A percentile compares a stretch with the other conserved stretches of the same genome.
Conservation (phyloP, 1,284 basidiomycete genomes). For the Pyrrhoderma lamaoense region DNA sequence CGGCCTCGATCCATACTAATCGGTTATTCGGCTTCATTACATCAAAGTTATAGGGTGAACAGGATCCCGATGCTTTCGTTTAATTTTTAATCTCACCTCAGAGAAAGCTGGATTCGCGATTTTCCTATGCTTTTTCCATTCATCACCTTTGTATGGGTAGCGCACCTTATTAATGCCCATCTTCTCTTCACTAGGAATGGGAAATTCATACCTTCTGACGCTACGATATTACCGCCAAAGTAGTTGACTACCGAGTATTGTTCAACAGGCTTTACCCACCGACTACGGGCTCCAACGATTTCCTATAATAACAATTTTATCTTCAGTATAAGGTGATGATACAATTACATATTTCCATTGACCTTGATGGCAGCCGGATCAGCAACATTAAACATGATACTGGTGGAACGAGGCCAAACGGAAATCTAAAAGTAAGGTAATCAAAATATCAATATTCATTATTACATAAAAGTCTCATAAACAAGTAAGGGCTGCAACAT, state of each 20-base stretch:
- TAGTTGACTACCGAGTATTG: conserved; percentile 32
- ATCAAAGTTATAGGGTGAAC: conserved; percentile 18
- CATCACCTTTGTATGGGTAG: conserved; percentile 24
- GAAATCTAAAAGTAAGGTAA: conserved; percentile 10
- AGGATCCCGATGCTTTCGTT: background rate
- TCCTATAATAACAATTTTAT: conserved; percentile 2
- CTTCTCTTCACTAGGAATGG: background rate
- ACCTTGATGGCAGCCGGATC: conserved; percentile 37
- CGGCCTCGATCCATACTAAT: conserved; percentile 38
- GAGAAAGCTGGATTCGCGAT: conserved; percentile 36
- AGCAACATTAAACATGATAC: conserved; percentile 23
- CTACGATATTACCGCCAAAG: conserved; percentile 35
- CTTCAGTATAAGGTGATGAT: background rate
- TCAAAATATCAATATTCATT: too few species aligned
- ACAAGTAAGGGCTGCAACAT: background rate
- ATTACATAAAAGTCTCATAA: background rate
- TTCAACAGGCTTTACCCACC: conserved; percentile 15
- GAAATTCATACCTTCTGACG: conserved; percentile 29
- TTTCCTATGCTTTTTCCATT: conserved; percentile 37
- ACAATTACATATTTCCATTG: background rate
- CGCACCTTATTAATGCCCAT: background rate
- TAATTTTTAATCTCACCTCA: conserved; percentile 25
- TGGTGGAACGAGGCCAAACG: conserved; percentile 11
- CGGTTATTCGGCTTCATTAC: conserved; percentile 32
- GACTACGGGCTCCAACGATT: conserved; percentile 9